phyloP scores from a whole-genome alignment of 371 early-diverging fungal species.

The Haplosporangium sp. region DNA sequence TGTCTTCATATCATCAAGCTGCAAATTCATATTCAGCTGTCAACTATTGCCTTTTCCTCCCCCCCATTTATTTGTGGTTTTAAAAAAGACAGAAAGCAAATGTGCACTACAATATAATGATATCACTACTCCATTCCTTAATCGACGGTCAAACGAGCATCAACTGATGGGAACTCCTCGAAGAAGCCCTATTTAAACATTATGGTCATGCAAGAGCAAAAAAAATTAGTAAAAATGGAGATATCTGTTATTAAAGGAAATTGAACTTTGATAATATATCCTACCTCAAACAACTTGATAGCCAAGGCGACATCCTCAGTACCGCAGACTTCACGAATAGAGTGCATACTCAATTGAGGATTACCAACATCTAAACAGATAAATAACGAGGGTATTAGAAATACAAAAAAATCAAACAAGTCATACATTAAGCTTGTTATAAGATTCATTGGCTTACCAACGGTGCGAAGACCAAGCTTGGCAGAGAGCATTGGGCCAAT shows the following conservation, averaged over 20 bases:
- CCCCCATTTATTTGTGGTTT: too few relatives aligned
- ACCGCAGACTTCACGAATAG: constrained; percentile 95
- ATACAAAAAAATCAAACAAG: neutral
- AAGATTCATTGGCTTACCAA: constrained; percentile 66
- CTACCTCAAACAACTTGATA: constrained; percentile 83
- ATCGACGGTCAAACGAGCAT: constrained; percentile 69
- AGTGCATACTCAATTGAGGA: constrained; percentile 97
- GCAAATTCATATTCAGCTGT: too few relatives aligned
- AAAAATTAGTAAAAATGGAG: too few relatives aligned
- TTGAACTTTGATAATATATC: neutral
- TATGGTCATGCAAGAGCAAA: neutral
- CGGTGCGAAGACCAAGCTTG: constrained; percentile 94
- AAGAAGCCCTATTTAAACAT: constrained; percentile 63
- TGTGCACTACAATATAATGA: neutral
- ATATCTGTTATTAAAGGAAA: too few relatives aligned
- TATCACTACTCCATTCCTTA: constrained; percentile 27
- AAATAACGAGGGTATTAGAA: neutral
- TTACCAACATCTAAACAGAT: constrained; percentile 86
- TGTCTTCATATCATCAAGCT: too few relatives aligned
- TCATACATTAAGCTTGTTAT: neutral
- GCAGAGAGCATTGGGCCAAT: constrained; percentile 97
- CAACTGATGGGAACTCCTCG: constrained; percentile 67
- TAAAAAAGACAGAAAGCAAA: too few relatives aligned
- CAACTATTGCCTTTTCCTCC: too few relatives aligned
- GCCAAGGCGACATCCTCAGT: constrained; percentile 89